These are phyloP conservation scores for Acrocalymma vagum DNA, from an alignment of 2,329 filamentous ascomycete genomes.

Conservation along the genomic window DNA sequence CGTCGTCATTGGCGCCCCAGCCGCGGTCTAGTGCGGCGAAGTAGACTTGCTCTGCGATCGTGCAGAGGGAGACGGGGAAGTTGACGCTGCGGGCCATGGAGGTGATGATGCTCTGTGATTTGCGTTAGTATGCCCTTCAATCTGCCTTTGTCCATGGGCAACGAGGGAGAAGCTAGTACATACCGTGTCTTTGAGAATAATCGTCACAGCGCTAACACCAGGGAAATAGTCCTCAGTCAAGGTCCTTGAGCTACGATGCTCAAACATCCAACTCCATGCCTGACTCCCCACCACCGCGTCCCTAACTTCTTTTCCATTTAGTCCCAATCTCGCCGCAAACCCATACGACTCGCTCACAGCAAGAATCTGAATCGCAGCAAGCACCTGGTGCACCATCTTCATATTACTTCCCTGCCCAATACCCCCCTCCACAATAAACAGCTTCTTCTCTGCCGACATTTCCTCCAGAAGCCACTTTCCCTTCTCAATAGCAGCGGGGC, in stretches of 20 bases:
- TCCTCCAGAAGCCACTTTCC: constrained; percentile 68
- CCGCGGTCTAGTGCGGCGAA: constrained; percentile 67
- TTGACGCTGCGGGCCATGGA: constrained; percentile 65
- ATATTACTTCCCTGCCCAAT: constrained; percentile 64
- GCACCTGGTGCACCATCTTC: constrained; percentile 67
- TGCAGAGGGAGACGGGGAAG: constrained; percentile 69
- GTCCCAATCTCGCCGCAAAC: constrained; percentile 61
- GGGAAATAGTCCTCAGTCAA: constrained; percentile 60
- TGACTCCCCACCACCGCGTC: constrained; percentile 59
- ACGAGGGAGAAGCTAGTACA: constrained; percentile 6
- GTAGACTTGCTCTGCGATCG: constrained; percentile 71
- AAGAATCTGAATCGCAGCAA: constrained; percentile 67
- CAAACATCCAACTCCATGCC: constrained; percentile 64
- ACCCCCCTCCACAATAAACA: constrained; percentile 63
- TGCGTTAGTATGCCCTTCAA: constrained; percentile 3
- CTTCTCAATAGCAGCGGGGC: constrained; percentile 64
- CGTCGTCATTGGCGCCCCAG: constrained; percentile 63
- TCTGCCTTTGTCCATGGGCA: background rate
- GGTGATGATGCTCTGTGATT: constrained; percentile 68
- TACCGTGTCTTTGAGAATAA: constrained; percentile 58
- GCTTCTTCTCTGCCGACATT: constrained; percentile 68
- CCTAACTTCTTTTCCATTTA: constrained; percentile 60
- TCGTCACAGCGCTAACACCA: constrained; percentile 53
- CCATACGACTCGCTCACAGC: constrained; percentile 65
- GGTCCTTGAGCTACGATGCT: constrained; percentile 63